phyloP scores from a whole-genome alignment of 805 yeast genomes.

The Schwanniomyces occidentalis region DNA sequence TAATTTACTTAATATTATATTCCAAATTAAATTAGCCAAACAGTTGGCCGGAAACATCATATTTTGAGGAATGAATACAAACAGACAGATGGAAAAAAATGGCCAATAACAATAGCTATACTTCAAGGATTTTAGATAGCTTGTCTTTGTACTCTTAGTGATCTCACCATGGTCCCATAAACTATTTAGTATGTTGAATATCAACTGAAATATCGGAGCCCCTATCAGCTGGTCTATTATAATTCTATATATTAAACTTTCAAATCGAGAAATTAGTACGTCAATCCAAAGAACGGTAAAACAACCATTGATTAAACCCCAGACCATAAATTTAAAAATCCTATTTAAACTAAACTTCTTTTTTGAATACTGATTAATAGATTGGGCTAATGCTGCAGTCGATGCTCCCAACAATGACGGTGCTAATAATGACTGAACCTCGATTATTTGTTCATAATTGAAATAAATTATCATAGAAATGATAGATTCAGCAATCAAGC shows the following conservation, averaged over 20 bases:
- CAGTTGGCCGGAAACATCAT: conserved; percentile 61
- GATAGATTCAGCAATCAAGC: conserved; percentile 26
- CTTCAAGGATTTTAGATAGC: conserved; percentile 49
- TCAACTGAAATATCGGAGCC: conserved; percentile 52
- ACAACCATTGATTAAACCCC: conserved; percentile 64
- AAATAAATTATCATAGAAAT: conserved; percentile 27
- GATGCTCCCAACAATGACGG: conserved; percentile 40
- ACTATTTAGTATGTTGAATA: conserved; percentile 48
- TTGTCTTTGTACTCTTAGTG: conserved; percentile 28
- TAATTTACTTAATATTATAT: conserved; percentile 45
- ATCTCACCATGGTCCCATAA: conserved; percentile 57
- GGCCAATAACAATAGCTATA: conserved; percentile 64
- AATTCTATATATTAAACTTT: conserved; percentile 39
- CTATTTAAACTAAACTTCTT: conserved; percentile 30
- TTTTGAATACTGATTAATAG: conserved; percentile 35
- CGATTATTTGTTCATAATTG: conserved; percentile 26
- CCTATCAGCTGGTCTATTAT: conserved; percentile 57
- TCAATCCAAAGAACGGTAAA: conserved; percentile 59
- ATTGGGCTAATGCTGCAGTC: conserved; percentile 44
- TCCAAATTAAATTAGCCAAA: conserved; percentile 56
- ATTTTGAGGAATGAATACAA: conserved; percentile 48
- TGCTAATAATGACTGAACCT: conserved; percentile 29
- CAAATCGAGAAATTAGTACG: conserved; percentile 37
- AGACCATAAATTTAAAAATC: conserved; percentile 48
- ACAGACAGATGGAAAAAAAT: conserved; percentile 50